A percentile compares a stretch with the other conserved stretches of the same genome.
phyloP scores from a whole-genome alignment of 352 stramenopile species.

The Globisporangium cylindrosporum region DNA sequence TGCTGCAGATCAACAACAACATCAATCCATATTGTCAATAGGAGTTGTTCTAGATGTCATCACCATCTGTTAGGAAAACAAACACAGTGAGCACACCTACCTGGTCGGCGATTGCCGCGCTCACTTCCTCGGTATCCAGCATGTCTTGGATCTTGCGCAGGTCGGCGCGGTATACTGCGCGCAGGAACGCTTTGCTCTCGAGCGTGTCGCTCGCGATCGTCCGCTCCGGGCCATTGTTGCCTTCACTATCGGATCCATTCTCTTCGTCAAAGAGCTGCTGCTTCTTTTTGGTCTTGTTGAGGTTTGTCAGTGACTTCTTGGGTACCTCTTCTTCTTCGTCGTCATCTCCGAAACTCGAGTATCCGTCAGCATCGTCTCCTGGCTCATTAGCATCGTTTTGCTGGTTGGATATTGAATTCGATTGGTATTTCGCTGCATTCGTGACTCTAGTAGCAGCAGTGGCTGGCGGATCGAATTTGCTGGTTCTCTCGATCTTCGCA shows the following conservation, averaged over 20 bases:
- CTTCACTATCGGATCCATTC: slow-evolving; percentile 20
- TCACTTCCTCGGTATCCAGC: slow-evolving; percentile 39
- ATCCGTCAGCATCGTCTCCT: slow-evolving; percentile 36
- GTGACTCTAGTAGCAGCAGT: not conserved
- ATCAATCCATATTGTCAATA: not conserved
- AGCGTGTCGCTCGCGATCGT: slow-evolving; percentile 50
- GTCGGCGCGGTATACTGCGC: slow-evolving; percentile 60
- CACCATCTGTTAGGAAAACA: not conserved
- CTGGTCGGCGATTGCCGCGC: slow-evolving; percentile 60
- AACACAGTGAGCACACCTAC: slow-evolving; percentile 40
- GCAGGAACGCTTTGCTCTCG: slow-evolving; percentile 58
- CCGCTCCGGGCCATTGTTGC: slow-evolving; percentile 18
- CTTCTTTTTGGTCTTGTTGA: slow-evolving; percentile 2
- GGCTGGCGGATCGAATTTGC: not conserved
- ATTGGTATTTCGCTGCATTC: not conserved
- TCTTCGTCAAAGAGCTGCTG: slow-evolving; percentile 11
- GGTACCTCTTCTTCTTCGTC: not conserved
- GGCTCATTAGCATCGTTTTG: slow-evolving; percentile 1
- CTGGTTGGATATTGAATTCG: slow-evolving; percentile 3
- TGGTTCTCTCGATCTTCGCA: slow-evolving; percentile 15
- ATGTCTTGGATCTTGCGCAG: slow-evolving; percentile 50
- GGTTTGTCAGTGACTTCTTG: not conserved
- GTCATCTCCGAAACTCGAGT: slow-evolving; percentile 66
- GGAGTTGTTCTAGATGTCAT: not conserved
- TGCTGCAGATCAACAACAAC: slow-evolving; percentile 35